Conservation (phyloP, 192 early-diverging fungal genomes). For the Podila epigama region DNA sequence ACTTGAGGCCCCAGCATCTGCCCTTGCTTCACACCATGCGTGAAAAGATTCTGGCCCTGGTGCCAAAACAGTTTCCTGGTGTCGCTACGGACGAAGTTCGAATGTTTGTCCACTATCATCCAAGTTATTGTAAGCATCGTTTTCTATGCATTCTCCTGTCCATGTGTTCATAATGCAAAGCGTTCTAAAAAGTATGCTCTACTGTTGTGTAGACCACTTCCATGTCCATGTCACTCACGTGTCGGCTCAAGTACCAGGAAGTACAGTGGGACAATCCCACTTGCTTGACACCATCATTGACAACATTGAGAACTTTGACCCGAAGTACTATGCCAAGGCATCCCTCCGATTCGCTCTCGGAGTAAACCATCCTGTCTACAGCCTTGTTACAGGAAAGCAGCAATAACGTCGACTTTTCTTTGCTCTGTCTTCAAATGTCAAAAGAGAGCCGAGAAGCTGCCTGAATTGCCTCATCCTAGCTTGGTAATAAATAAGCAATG, state of each 20-base stretch:
- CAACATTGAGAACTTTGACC: constrained; percentile 68
- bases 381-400: constrained; percentile 9
- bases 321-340: constrained; percentile 70
- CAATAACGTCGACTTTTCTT: too few species aligned
- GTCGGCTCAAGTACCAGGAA: constrained; percentile 56
- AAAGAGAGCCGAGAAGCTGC: too few species aligned
- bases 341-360: constrained; percentile 69
- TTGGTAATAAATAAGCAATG: too few species aligned
- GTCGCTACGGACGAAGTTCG: constrained; percentile 66
- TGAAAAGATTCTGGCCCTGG: constrained; percentile 53
- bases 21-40: constrained; percentile 70
- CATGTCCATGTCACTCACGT: constrained; percentile 82
- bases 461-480: too few species aligned
- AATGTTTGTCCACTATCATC: constrained; percentile 83
- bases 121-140: constrained; percentile 69
- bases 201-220: constrained; percentile 66
- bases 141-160: background rate
- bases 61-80: constrained; percentile 51
- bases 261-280: constrained; percentile 74
- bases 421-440: too few species aligned
- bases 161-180: too few species aligned
- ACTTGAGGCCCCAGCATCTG: constrained; percentile 64
- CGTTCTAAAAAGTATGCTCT: too few species aligned
- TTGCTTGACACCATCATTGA: constrained; percentile 73
- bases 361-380: constrained; percentile 52